These are phyloP conservation scores for Aspergillus niger DNA, from an alignment of 2,329 filamentous ascomycete species.

Conservation along the genomic window DNA sequence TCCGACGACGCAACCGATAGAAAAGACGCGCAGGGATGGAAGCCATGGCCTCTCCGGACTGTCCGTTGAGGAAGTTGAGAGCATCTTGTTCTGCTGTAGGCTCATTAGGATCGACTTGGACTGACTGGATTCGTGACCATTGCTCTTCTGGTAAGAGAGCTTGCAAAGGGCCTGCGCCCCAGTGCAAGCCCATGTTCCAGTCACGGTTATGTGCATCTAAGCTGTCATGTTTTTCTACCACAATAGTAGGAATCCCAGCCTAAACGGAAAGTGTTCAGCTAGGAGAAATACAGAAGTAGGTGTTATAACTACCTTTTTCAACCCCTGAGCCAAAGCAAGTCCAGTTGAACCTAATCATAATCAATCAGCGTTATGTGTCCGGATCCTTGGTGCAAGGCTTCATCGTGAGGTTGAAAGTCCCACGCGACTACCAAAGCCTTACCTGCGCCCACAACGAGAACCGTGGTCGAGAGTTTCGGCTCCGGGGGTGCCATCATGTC, in stretches of 20 bases:
- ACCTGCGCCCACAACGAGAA: constrained; percentile 25
- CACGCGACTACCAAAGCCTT: not conserved
- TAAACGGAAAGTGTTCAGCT: constrained; percentile 1
- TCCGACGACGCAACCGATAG: constrained; percentile 32
- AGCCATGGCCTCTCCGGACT: constrained; percentile 28
- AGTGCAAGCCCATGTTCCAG: constrained; percentile 40
- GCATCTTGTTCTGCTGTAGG: constrained; percentile 25
- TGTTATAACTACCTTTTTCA: constrained; percentile 37
- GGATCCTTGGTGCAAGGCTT: not conserved
- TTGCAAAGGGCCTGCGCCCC: constrained; percentile 28
- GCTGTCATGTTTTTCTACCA: constrained; percentile 29
- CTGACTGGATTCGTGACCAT: constrained; percentile 29
- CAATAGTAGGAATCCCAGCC: constrained; percentile 27
- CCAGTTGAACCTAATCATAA: constrained; percentile 41
- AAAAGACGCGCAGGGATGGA: constrained; percentile 31
- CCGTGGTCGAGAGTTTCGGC: constrained; percentile 9
- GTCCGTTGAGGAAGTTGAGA: constrained; percentile 29
- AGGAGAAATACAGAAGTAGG: not conserved
- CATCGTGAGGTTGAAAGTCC: not conserved
- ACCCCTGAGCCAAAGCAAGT: constrained; percentile 44
- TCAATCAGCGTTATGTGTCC: not conserved
- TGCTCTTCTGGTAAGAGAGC: constrained; percentile 26
- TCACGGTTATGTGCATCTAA: constrained; percentile 26
- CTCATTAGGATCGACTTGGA: constrained; percentile 32
- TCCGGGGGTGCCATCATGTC: not conserved